Evolutionary conservation across 2,329 filamentous ascomycete genomes (phyloP), one percentile per base, ranked within the genome.

Genomic region (Pseudogymnoascus sp.): DNA sequence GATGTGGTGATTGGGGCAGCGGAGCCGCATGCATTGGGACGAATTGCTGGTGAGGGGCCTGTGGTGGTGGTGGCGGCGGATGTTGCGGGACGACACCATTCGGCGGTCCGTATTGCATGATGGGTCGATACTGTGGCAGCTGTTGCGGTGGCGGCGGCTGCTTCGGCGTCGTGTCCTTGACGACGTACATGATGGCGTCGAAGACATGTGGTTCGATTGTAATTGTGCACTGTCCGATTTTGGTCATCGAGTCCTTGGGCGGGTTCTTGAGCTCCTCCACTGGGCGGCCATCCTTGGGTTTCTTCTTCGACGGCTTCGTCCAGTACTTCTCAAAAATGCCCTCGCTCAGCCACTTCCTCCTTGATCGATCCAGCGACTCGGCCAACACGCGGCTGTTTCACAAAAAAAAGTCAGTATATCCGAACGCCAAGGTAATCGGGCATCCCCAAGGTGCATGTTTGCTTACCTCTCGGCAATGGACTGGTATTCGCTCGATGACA

Each of bases 191-290:
- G 54, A 83, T 87, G 14, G 88, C 89, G 66, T 92, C 88, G 67
- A 94, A 84, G 43, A 89, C 83, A 70, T 94, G 89, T 47, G 90
- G 90, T 72, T 92, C 90, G 63, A 92, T 85, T 20, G 85, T 87
- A 64, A 95, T 85, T 35, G 86, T 86, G 64, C 89, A 86, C 66
- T 82, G 83, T 67, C 90, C 90, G 20, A 90, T 81, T 72, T 86
- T 89, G 65, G 81, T 78, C 85, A 91, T 90, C 64, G 81, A 85
- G 50, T 90, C 83, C 73, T 88, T 86, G 64, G 86, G 75, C 1
- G 86, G 86, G 67, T 89, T 89, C 66, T 85, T 84, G 5, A 81
- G 78, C 33, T 67, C 67, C 59, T 86, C 83, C 67, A 87, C 86
- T 6, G 54, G 54, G 7, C 30, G 9, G 60, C 81, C 80, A 22